Base-by-base conservation (phyloP, 23 red algal genomes). In the Cyanidioschyzon merolae region DNA sequence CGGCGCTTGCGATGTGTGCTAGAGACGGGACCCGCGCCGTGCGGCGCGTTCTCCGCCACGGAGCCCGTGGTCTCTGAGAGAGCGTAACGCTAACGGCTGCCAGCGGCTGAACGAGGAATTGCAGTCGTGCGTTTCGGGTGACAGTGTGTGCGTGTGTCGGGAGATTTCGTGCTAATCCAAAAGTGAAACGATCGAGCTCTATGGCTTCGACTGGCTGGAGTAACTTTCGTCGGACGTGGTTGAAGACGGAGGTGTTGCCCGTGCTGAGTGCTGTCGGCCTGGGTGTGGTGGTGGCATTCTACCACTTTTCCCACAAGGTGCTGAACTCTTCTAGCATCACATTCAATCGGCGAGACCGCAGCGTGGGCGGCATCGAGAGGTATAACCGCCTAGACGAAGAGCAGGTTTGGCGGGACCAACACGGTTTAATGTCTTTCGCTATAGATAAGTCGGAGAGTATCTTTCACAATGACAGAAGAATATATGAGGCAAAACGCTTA, bases 371-470 rank as follows among this genome's bases (percentile, higher is more conserved):
- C n/a, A 32, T 27, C n/a, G n/a, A 15, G 2, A 7, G 45, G 7
- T 71, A 71, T 27, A 32, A 32, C 63, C n/a, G 30, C 3, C n/a
- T 35, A 7, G 32, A 35, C 63, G 16, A 71, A 27, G 29, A 15
- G 29, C 2, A 71, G 29, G 32, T 71, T 3, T 7, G 30, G 29
- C 63, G 63, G 12, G 32, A 71, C 29, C 21, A 25, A 27, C 21
- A 71, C 63, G 63, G 63, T 7, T 27, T 71, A 3, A 71, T 71
- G 63, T 71, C 63, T 7, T 71, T 25, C 7, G 21, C n/a, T 71
- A 25, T 25, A 3, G 63, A 71, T 27, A 71, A 71, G 29, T 71
- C 63, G 29, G 32, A 32, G 30, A 25, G 63, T 25, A 35, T 71
- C 3, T 71, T 71, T 27, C n/a, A 35, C 7, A 7, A 71, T 27